Conservation (phyloP, 2,329 filamentous ascomycete species). For the Aureobasidium sp. region DNA sequence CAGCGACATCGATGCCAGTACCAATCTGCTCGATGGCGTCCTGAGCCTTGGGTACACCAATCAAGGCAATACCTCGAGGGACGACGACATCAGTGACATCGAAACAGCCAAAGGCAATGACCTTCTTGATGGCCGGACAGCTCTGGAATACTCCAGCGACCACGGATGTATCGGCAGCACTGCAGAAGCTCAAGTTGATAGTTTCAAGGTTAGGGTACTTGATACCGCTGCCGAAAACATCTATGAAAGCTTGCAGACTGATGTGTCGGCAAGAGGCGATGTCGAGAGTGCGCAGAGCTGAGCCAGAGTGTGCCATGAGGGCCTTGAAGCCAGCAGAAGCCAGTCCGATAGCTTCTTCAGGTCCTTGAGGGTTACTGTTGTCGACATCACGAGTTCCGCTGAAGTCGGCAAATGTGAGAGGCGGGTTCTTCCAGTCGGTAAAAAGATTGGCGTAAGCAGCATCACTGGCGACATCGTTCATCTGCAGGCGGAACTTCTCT, state of each 20-base stretch:
- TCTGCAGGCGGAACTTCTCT: slow-evolving; percentile 69
- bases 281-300: slow-evolving; percentile 57
- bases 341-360: slow-evolving; percentile 58
- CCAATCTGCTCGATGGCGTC: slow-evolving; percentile 47
- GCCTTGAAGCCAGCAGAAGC: slow-evolving; percentile 68
- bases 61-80: slow-evolving; percentile 48
- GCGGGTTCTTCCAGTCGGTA: slow-evolving; percentile 63
- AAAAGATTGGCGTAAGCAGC: slow-evolving; percentile 65
- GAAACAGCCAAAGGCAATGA: slow-evolving; percentile 57
- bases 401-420: slow-evolving; percentile 63
- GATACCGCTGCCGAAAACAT: slow-evolving; percentile 55
- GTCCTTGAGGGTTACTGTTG: slow-evolving; percentile 56
- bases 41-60: slow-evolving; percentile 51
- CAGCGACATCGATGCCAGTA: slow-evolving; percentile 26
- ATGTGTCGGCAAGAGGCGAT: slow-evolving; percentile 83
- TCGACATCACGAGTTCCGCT: slow-evolving; percentile 71
- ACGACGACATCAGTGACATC: slow-evolving; percentile 47
- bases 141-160: slow-evolving; percentile 44
- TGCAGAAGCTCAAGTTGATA: slow-evolving; percentile 55
- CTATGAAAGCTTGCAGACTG: slow-evolving; percentile 58
- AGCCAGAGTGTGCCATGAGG: slow-evolving; percentile 75
- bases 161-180: slow-evolving; percentile 43
- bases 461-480: slow-evolving; percentile 69
- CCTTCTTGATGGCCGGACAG: slow-evolving; percentile 40
- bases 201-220: slow-evolving; percentile 62